These are phyloP conservation scores for Ustilago nuda DNA, from an alignment of 1,284 basidiomycete genomes.

Conservation along the genomic window DNA sequence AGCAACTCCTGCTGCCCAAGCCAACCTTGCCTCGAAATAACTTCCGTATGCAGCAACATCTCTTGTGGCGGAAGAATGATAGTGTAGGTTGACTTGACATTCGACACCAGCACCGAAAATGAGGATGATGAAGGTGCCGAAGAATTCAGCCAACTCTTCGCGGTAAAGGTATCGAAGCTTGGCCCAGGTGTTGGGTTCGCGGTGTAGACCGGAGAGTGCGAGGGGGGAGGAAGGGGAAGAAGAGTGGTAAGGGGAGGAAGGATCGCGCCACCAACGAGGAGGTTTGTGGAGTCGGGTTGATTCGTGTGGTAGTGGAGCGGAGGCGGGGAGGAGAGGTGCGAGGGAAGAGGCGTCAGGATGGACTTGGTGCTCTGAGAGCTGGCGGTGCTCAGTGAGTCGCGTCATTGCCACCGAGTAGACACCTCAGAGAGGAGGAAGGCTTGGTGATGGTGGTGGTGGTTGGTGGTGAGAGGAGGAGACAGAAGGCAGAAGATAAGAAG, in stretches of 20 bases:
- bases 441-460: neutral
- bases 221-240: neutral
- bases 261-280: conserved; percentile 31
- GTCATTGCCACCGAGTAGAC: conserved; percentile 11
- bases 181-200: conserved; percentile 44
- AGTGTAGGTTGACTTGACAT: conserved; percentile 62
- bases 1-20: conserved; percentile 63
- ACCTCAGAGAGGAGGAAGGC: neutral
- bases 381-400: conserved; percentile 7
- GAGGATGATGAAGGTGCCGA: conserved; percentile 59
- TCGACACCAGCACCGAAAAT: conserved; percentile 64
- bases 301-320: conserved; percentile 34
- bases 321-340: conserved; percentile 33
- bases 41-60: conserved; percentile 41
- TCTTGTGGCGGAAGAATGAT: conserved; percentile 13
- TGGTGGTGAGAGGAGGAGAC: neutral
- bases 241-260: neutral
- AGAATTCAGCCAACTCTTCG: conserved; percentile 59
- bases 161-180: conserved; percentile 45
- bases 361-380: conserved; percentile 29
- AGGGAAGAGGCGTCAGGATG: conserved; percentile 30
- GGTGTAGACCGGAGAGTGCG: neutral
- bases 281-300: conserved; percentile 46
- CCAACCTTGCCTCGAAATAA: conserved; percentile 52
- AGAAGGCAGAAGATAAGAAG: conserved; percentile 7